Percentiles rank a stretch among this genome's conserved stretches.
Conservation (phyloP, 2,329 filamentous ascomycete genomes). For the Monosporascus sp. region DNA sequence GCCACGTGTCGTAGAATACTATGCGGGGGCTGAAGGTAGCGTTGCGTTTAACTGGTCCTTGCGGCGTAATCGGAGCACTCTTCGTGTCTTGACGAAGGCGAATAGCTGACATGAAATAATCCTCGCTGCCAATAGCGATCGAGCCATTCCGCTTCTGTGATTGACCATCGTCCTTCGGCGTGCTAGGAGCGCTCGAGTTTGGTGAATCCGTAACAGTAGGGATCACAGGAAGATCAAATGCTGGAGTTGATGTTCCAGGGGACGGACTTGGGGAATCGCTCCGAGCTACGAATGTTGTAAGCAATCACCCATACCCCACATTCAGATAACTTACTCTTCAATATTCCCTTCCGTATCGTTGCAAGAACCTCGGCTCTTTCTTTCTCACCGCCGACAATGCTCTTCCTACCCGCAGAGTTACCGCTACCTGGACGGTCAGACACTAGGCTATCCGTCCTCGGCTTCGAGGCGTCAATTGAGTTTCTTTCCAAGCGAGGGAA, state of each 20-base stretch:
- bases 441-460: constrained; percentile 31
- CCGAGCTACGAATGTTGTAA: constrained; percentile 43
- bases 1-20: constrained; percentile 95
- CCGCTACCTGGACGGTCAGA: constrained; percentile 53
- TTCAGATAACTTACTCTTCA: constrained; percentile 65
- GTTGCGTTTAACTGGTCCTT: constrained; percentile 54
- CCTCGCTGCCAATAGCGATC: constrained; percentile 72
- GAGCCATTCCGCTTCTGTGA: constrained; percentile 63
- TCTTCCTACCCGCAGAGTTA: constrained; percentile 65
- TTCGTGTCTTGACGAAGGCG: constrained; percentile 71
- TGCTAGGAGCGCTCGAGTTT: constrained; percentile 80
- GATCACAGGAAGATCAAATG: constrained; percentile 55
- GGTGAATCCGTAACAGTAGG: constrained; percentile 70
- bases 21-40: constrained; percentile 86
- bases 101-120: constrained; percentile 80
- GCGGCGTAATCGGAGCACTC: constrained; percentile 75
- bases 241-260: constrained; percentile 47
- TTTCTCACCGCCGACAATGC: constrained; percentile 83
- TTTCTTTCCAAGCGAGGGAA: constrained; percentile 83
- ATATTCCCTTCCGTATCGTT: constrained; percentile 88
- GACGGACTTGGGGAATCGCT: constrained; percentile 65
- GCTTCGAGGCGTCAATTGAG: constrained; percentile 63
- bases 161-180: constrained; percentile 71
- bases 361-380: constrained; percentile 89
- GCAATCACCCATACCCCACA: constrained; percentile 5